These are phyloP conservation scores for Leccinum solheimii DNA, from an alignment of 1,284 basidiomycete species.

Conservation along the genomic window DNA sequence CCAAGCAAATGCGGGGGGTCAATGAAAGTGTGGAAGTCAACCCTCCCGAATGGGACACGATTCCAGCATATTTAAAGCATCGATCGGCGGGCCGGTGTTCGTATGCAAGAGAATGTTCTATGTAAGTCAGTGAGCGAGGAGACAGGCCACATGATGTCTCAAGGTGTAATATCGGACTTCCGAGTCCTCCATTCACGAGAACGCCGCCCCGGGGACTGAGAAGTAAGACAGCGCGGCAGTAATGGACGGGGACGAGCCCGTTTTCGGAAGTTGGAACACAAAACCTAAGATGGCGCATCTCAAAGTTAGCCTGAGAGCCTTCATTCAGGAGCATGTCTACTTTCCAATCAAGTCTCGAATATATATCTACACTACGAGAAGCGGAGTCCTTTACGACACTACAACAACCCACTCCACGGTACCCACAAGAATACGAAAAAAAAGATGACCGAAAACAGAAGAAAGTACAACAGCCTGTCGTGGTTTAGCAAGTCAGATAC, in stretches of 20 bases:
- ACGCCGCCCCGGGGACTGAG: background rate
- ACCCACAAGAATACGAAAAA: background rate
- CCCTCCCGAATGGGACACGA: background rate
- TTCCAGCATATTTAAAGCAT: constrained; percentile 6
- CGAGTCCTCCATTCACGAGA: background rate
- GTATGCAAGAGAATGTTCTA: background rate
- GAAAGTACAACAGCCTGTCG: background rate
- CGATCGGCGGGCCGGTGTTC: background rate
- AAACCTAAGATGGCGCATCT: background rate
- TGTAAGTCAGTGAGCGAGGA: background rate
- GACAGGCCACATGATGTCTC: background rate
- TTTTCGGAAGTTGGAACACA: background rate
- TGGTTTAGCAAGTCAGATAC: background rate
- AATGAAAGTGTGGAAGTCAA: background rate
- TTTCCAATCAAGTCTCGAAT: background rate
- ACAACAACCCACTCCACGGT: too few relatives aligned
- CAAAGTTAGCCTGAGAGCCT: too few relatives aligned
- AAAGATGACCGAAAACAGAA: background rate
- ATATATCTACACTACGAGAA: background rate
- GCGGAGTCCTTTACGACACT: background rate
- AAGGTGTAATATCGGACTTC: background rate
- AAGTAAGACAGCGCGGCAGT: background rate
- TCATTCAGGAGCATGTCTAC: background rate
- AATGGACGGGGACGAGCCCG: background rate
- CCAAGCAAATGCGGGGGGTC: background rate